Base-by-base conservation (phyloP, 2,329 filamentous ascomycete species). In the Coniochaeta pulveracea region DNA sequence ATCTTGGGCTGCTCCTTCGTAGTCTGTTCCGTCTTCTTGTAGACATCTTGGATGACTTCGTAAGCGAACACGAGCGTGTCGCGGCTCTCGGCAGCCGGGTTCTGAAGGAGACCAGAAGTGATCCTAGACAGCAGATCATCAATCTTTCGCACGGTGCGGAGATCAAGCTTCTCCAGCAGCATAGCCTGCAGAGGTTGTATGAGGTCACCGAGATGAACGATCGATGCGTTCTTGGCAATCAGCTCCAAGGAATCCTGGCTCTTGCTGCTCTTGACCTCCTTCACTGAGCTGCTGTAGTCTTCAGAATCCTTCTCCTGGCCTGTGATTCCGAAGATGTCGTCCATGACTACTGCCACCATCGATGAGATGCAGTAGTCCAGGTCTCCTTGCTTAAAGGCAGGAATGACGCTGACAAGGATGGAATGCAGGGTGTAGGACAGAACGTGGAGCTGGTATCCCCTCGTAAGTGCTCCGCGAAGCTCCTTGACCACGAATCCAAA, bases 161-260 rank as follows among this genome's bases (percentile, higher is more conserved):
- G 63, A 43, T 88, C 83, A 33, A 98, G 71, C 51, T 83, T 91
- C 54, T 96, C 85, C 35, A 80, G 68, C 23, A 98, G 61, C 14
- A 98, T 64, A 6, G 76, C 66, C 47, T 84, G 82, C 29, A 96
- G 64, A 2, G 91, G 93, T 34, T 69, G 69, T 33, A 95, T 69
- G 4, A 98, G 72, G 32, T 80, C 73, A 30, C 80, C 76, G 5
- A 96, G 68, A 36, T 78, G 75, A 33, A 60, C 64, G 16, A 95
- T 66, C 2, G 86, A 89, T 2, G 85, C 79, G 30, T 79, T 86
- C 48, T 80, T 84, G 17, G 91, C 82, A 42, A 96, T 69, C 11
- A 96, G 66, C 54, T 96, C 89, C 79, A 96, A 93, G 0, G 91
- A 93, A 51, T 98, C 93, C 48, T 88, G 93, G 51, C 88, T 95